A percentile compares a stretch with the other conserved stretches of the same genome.
Evolutionary conservation across 2,329 filamentous ascomycete genomes (phyloP).

Genomic region (Zarea fungicola): DNA sequence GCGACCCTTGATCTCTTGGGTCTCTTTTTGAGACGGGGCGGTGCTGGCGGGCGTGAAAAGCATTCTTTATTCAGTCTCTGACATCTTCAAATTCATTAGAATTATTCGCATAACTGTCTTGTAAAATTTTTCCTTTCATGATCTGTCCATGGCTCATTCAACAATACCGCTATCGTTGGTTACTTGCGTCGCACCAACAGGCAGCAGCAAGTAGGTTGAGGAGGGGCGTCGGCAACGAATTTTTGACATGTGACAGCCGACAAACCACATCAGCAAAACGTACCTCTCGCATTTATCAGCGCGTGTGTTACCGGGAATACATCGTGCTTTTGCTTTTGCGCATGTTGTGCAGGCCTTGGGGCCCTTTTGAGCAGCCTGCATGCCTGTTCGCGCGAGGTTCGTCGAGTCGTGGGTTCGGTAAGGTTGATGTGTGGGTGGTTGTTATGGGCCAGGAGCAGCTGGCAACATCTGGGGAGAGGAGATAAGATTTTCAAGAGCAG

Average conservation of each 20-base stretch:
- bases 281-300: constrained; percentile 44
- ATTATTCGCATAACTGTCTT: background rate
- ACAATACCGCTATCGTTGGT: no score
- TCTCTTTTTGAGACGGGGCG: constrained; percentile 41
- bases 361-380: constrained; percentile 33
- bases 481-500: background rate
- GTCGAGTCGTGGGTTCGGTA: constrained; percentile 6
- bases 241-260: constrained; percentile 12
- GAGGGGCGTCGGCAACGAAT: background rate
- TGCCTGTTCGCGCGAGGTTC: no score
- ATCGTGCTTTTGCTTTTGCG: constrained; percentile 48
- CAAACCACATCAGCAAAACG: constrained; percentile 16
- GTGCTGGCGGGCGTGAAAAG: constrained; percentile 41
- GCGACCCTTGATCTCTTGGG: constrained; percentile 44
- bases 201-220: no score
- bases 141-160: background rate
- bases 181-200: no score
- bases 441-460: constrained; percentile 4
- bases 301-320: constrained; percentile 36
- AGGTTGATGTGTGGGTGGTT: constrained; percentile 6
- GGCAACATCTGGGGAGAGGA: constrained; percentile 2
- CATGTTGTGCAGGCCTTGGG: constrained; percentile 47
- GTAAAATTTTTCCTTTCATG: background rate
- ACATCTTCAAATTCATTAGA: constrained; percentile 33
- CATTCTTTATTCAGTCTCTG: constrained; percentile 44